Conservation (phyloP, 352 stramenopile species). For the Phytophthora hybrid region DNA sequence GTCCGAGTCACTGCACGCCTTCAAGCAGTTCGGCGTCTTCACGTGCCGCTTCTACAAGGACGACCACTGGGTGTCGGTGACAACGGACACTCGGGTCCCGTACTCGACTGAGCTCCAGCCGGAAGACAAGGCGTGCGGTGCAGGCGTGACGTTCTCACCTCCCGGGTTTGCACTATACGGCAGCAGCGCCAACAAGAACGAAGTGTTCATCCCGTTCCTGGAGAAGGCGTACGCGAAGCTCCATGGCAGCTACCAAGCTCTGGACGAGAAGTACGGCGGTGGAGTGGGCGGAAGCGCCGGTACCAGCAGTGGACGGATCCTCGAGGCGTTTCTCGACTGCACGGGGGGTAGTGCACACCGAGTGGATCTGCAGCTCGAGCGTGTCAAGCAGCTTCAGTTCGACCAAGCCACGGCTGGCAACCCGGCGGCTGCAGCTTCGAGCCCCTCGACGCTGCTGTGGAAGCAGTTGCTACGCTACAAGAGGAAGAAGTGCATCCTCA, state of each 20-base stretch:
- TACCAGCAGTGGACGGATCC: constrained; percentile 65
- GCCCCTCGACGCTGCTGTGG: constrained; percentile 57
- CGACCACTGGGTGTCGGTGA: constrained; percentile 87
- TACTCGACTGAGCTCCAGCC: constrained; percentile 60
- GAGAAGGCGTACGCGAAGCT: constrained; percentile 94
- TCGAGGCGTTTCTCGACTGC: constrained; percentile 90
- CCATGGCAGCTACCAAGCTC: constrained; percentile 75
- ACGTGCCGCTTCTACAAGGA: constrained; percentile 95
- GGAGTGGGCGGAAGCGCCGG: constrained; percentile 44
- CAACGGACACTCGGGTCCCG: constrained; percentile 89
- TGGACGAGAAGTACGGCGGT: constrained; percentile 53
- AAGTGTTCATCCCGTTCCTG: constrained; percentile 88
- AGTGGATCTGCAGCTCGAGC: constrained; percentile 70
- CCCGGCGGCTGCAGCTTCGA: constrained; percentile 33
- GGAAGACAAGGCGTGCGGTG: constrained; percentile 41
- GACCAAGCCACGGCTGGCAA: constrained; percentile 32
- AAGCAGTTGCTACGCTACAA: constrained; percentile 70
- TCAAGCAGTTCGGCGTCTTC: constrained; percentile 89
- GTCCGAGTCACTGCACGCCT: constrained; percentile 79
- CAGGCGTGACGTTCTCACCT: constrained; percentile 29
- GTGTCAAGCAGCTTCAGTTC: constrained; percentile 40
- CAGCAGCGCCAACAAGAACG: constrained; percentile 76
- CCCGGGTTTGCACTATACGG: constrained; percentile 77
- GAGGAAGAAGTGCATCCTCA: constrained; percentile 69
- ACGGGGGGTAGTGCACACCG: constrained; percentile 87